A percentile compares a stretch with the other conserved stretches of the same genome.
Evolutionary conservation across 2,329 filamentous ascomycete species (phyloP).

Genomic region (Ophiognomonia clavigignenti-juglandacearum): DNA sequence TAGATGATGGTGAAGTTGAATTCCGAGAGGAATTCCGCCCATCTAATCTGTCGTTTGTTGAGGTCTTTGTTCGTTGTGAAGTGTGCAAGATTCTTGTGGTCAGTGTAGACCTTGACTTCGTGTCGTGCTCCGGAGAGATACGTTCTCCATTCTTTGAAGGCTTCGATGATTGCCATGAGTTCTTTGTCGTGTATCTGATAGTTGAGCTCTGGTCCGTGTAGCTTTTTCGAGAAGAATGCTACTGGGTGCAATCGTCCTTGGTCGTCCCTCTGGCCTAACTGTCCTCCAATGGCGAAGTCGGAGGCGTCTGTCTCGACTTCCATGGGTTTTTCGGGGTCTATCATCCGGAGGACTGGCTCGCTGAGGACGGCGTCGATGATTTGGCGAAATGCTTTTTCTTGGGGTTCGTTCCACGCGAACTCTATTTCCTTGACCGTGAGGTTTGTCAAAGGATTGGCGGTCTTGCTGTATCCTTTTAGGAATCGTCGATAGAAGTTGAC

Average conservation of each 20-base stretch:
- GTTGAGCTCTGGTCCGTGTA: slow-evolving; percentile 19
- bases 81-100: slow-evolving; percentile 24
- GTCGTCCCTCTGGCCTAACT: slow-evolving; percentile 17
- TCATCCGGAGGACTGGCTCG: slow-evolving; percentile 16
- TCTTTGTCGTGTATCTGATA: slow-evolving; percentile 24
- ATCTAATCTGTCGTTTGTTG: not conserved
- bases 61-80: slow-evolving; percentile 17
- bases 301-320: slow-evolving; percentile 20
- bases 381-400: slow-evolving; percentile 18
- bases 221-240: slow-evolving; percentile 16
- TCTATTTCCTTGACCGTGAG: slow-evolving; percentile 16
- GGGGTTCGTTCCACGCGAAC: slow-evolving; percentile 10
- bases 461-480: slow-evolving; percentile 21
- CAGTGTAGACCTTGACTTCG: slow-evolving; percentile 15
- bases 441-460: slow-evolving; percentile 19
- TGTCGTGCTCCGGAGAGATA: slow-evolving; percentile 19
- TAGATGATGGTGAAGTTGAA: not conserved
- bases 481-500: slow-evolving; percentile 29
- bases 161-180: slow-evolving; percentile 21
- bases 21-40: not conserved
- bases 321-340: slow-evolving; percentile 13
- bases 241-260: slow-evolving; percentile 10
- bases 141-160: slow-evolving; percentile 22
- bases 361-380: slow-evolving; percentile 18
- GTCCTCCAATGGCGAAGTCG: slow-evolving; percentile 14